Evolutionary conservation across 2,329 filamentous ascomycete genomes (phyloP), one percentile per base, ranked within the genome.

Genomic region (Bipolaris gigantea): DNA sequence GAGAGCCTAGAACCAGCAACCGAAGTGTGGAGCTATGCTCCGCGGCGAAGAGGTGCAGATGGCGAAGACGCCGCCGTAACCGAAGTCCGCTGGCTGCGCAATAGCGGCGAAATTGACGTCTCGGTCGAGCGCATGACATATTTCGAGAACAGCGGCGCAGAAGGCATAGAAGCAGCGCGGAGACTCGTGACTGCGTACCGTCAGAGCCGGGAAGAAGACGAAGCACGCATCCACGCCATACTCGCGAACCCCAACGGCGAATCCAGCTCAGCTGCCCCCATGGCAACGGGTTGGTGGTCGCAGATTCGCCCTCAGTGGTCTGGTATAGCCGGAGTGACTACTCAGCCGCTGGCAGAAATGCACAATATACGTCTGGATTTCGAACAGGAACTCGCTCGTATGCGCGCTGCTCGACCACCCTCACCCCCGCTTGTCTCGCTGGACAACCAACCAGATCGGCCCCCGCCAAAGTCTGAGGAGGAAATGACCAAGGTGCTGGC

Each of bases 401-500:
- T 63, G 15, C 56, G 59, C 13, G 51, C 58, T 15, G 56, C 51
- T 39, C 60, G 59, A 18, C 43, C 44, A 7, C 49, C 59, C 5
- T 48, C 60, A 10, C 56, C 41, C 50, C 59, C 67, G 47, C 43
- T 53, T 34, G 55, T 56, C 13, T 76, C 76, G 11, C 73, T 83
- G 1, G 81, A 82, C 57, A 75, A 75, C 39, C 71, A 75, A 53
- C 74, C 77, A 5, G 72, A 76, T 46, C 75, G 81, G 7, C 81
- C 81, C 1, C 67, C 76, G 16, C 76, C 81, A 0, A 76, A 78
- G 59, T 73, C 75, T 16, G 76, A 81, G 8, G 76, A 75, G 34
- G 76, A 82, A 40, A 75, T 83, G 76, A 80, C 70, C 5, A 70
- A 80, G 35, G 78, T 76, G 30, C 65, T 84, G 25, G 76, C 80